These are phyloP conservation scores for Fremontodendron californicum DNA, from an alignment of 345 rosid species.

Conservation along the genomic window DNA sequence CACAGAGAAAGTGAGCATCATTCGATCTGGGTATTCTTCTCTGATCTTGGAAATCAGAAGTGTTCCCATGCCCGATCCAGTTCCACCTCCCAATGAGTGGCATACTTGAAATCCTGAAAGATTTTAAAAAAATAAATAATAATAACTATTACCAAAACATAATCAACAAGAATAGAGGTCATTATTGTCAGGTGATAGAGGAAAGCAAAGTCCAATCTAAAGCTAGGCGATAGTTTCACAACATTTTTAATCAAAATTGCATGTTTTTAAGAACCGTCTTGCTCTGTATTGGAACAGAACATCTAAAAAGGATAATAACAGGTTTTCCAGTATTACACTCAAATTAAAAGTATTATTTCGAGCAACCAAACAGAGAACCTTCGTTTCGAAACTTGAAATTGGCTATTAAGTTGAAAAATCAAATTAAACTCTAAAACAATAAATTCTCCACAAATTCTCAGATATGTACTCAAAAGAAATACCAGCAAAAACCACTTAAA, in stretches of 20 bases:
- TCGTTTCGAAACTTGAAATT: background rate
- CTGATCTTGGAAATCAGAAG: conserved; percentile 64
- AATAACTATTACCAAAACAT: background rate
- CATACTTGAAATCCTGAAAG: conserved; percentile 63
- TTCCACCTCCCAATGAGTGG: conserved; percentile 69
- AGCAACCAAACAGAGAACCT: background rate
- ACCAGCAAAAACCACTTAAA: background rate
- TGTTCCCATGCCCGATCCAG: conserved; percentile 75
- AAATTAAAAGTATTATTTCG: background rate
- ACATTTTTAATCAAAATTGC: background rate
- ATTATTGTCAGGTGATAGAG: background rate
- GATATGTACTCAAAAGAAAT: background rate
- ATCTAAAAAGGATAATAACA: background rate
- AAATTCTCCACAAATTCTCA: background rate
- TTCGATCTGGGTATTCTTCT: conserved; percentile 65
- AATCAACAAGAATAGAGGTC: background rate
- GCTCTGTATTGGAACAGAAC: background rate
- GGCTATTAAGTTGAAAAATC: background rate
- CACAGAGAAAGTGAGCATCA: conserved; percentile 72
- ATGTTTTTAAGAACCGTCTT: background rate
- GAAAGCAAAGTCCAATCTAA: background rate
- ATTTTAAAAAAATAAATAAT: background rate
- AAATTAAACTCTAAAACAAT: background rate
- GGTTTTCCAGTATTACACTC: background rate
- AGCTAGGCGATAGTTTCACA: background rate